Evolutionary conservation across 2,329 filamentous ascomycete genomes (phyloP).

Genomic region (Diaporthe citrichinensis): DNA sequence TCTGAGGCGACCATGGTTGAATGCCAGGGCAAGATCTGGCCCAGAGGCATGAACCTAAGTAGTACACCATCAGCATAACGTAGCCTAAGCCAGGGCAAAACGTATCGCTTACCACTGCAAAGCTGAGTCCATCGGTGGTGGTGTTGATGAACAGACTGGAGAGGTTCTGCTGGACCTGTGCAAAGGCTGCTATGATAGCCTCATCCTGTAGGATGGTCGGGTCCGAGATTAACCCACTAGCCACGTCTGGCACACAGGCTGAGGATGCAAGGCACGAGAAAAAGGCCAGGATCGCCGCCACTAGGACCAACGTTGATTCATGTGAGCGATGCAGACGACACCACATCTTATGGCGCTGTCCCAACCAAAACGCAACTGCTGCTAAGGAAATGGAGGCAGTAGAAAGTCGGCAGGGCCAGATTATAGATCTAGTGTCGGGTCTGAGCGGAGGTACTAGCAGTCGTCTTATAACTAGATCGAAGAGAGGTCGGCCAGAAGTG

Average conservation of each 20-base stretch:
- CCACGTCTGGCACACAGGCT: slow-evolving; percentile 6
- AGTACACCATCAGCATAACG: neutral
- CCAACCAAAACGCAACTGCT: neutral
- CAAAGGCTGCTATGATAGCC: neutral
- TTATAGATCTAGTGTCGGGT: neutral
- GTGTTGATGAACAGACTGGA: slow-evolving; percentile 2
- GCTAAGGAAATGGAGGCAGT: no score
- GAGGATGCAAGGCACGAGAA: neutral
- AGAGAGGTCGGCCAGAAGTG: neutral
- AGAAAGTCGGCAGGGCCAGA: neutral
- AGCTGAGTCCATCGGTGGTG: slow-evolving; percentile 16
- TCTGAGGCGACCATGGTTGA: slow-evolving; percentile 3
- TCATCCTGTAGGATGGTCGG: neutral
- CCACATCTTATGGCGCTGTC: neutral
- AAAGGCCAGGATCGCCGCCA: neutral
- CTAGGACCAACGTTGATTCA: neutral
- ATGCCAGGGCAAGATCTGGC: neutral
- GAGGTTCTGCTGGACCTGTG: slow-evolving; percentile 12
- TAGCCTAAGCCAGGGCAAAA: no score
- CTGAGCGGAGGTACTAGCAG: neutral
- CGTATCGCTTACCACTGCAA: neutral
- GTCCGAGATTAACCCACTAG: neutral
- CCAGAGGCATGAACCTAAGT: neutral
- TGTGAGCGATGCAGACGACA: no score
- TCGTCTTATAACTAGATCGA: neutral